Evolutionary conservation across 129 eudicot species (phyloP).

Genomic region (Daucus carota): DNA sequence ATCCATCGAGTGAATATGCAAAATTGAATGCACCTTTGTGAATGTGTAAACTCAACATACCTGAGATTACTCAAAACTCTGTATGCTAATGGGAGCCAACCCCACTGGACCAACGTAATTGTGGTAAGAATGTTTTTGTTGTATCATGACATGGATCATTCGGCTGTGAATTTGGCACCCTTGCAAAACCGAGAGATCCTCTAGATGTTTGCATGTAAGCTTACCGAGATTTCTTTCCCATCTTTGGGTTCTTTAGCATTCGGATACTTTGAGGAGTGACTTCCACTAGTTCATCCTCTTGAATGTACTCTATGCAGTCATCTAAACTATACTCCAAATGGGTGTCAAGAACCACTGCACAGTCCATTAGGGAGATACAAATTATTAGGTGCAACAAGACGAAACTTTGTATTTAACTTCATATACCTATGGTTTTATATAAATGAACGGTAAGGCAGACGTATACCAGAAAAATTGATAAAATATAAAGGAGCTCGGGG

Average conservation of each 20-base stretch:
- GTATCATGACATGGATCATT: neutral
- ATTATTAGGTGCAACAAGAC: neutral
- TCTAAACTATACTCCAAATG: slow-evolving; percentile 92
- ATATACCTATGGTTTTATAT: neutral
- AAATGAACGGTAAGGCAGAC: neutral
- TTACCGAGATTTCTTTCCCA: slow-evolving; percentile 50
- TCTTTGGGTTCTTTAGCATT: slow-evolving; percentile 75
- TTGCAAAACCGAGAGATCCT: slow-evolving; percentile 10
- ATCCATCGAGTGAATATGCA: slow-evolving; percentile 13
- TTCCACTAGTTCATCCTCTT: slow-evolving; percentile 90
- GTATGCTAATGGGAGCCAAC: slow-evolving; percentile 1
- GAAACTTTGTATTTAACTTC: neutral
- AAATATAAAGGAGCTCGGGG: neutral
- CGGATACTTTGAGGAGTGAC: slow-evolving; percentile 61
- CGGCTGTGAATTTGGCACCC: slow-evolving; percentile 6
- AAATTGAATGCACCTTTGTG: slow-evolving; percentile 7
- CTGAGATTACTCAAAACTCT: slow-evolving; percentile 8
- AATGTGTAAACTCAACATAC: slow-evolving; percentile 16
- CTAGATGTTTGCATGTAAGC: neutral
- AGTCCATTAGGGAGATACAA: neutral
- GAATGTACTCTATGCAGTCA: slow-evolving; percentile 96
- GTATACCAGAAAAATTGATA: neutral
- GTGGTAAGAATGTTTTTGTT: neutral
- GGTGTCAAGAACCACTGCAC: slow-evolving; percentile 73
- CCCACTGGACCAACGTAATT: neutral